Percentiles rank a stretch among this genome's conserved stretches.
phyloP scores from a whole-genome alignment of 2,329 filamentous ascomycete genomes.

The Fusarium redolens region DNA sequence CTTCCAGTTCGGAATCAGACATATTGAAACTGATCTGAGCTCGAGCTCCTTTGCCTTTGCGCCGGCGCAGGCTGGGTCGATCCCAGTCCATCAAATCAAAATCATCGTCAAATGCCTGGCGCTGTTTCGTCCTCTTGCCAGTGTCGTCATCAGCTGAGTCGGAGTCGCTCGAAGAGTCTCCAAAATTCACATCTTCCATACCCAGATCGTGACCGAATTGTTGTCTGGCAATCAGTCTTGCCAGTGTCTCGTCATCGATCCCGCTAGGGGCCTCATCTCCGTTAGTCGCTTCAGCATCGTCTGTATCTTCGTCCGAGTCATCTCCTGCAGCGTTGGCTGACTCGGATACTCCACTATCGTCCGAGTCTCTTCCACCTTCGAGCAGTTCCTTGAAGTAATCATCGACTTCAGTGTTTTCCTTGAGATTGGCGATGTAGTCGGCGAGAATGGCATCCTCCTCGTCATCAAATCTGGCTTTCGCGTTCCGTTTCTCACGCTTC shows the following conservation, averaged over 20 bases:
- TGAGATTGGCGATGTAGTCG: slow-evolving; percentile 79
- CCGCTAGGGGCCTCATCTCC: slow-evolving; percentile 33
- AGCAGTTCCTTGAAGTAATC: slow-evolving; percentile 30
- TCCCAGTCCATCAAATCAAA: slow-evolving; percentile 90
- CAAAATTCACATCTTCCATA: slow-evolving; percentile 31
- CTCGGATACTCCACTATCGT: slow-evolving; percentile 50
- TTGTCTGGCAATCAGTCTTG: slow-evolving; percentile 42
- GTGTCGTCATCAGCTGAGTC: slow-evolving; percentile 19
- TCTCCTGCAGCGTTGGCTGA: slow-evolving; percentile 55
- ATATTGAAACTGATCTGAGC: slow-evolving; percentile 63
- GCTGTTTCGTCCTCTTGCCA: slow-evolving; percentile 54
- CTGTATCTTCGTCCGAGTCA: slow-evolving; percentile 22
- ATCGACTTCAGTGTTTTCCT: slow-evolving; percentile 65
- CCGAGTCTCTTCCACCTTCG: slow-evolving; percentile 16
- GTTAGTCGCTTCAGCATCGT: slow-evolving; percentile 4
- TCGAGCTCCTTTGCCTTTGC: slow-evolving; percentile 72
- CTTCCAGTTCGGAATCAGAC: slow-evolving; percentile 75
- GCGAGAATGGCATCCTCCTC: slow-evolving; percentile 69
- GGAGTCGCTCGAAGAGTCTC: slow-evolving; percentile 29
- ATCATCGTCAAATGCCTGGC: slow-evolving; percentile 62
- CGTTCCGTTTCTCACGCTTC: slow-evolving; percentile 29
- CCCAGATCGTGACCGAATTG: slow-evolving; percentile 35
- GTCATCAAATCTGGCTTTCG: slow-evolving; percentile 18
- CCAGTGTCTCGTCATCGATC: slow-evolving; percentile 44
- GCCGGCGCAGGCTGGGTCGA: slow-evolving; percentile 71